These are phyloP conservation scores for Periconia sp. DNA, from an alignment of 2,329 filamentous ascomycete genomes.

Conservation along the genomic window DNA sequence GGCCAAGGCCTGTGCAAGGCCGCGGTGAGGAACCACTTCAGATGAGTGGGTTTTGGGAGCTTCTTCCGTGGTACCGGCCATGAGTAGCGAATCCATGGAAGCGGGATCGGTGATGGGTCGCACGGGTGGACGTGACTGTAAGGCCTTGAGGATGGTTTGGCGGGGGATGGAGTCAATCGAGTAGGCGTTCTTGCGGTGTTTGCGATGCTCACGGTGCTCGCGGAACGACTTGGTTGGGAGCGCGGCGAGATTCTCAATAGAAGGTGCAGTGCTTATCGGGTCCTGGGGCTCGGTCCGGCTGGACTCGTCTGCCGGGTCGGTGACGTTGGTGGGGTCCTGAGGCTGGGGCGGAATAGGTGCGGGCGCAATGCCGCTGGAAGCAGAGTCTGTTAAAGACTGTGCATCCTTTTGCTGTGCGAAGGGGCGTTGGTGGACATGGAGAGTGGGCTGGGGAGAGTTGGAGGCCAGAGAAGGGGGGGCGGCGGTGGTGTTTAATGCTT, in stretches of 20 bases:
- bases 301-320: conserved; percentile 27
- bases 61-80: conserved; percentile 43
- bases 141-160: conserved; percentile 80
- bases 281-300: conserved; percentile 20
- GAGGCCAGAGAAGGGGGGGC: conserved; percentile 27
- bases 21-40: conserved; percentile 49
- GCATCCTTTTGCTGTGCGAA: conserved; percentile 24
- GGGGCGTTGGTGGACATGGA: conserved; percentile 12
- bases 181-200: conserved; percentile 44
- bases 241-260: conserved; percentile 38
- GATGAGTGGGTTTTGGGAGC: conserved; percentile 28
- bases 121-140: conserved; percentile 64
- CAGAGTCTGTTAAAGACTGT: conserved; percentile 28
- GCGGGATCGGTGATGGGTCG: conserved; percentile 63
- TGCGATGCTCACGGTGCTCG: conserved; percentile 35
- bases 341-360: conserved; percentile 3
- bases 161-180: conserved; percentile 71
- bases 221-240: conserved; percentile 40
- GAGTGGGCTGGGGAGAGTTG: conserved; percentile 24
- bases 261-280: conserved; percentile 32
- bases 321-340: conserved; percentile 4
- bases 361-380: conserved; percentile 30
- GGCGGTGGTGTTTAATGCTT: conserved; percentile 19
- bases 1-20: conserved; percentile 62
- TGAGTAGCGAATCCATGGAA: conserved; percentile 63